A percentile compares a stretch with the other conserved stretches of the same genome.
Evolutionary conservation across 192 early-diverging fungal species (phyloP).

Genomic region (Coemansia sp.): DNA sequence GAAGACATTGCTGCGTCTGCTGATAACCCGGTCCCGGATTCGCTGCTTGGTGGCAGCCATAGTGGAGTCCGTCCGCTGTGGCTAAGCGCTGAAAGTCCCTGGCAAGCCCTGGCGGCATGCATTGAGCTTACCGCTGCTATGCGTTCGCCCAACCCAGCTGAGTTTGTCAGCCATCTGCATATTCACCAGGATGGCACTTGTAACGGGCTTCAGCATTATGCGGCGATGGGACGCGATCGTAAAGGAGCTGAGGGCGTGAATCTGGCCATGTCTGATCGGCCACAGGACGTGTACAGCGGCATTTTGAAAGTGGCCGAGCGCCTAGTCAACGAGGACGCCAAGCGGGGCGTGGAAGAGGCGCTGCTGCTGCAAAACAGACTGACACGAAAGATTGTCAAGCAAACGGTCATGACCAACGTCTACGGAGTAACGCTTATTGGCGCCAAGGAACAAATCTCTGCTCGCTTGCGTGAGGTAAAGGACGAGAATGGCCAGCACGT

Average conservation of each 20-base stretch:
- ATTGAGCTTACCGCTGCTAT: slow-evolving; percentile 76
- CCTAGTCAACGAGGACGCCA: slow-evolving; percentile 67
- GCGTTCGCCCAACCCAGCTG: slow-evolving; percentile 66
- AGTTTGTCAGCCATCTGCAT: slow-evolving; percentile 71
- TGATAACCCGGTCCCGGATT: slow-evolving; percentile 67
- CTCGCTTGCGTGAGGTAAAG: slow-evolving; percentile 75
- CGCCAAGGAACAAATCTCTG: slow-evolving; percentile 81
- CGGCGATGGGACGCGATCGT: slow-evolving; percentile 89
- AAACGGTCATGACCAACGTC: slow-evolving; percentile 99
- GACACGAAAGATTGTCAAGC: slow-evolving; percentile 94
- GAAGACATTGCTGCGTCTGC: slow-evolving; percentile 83
- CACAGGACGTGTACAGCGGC: slow-evolving; percentile 90
- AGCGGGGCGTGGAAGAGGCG: slow-evolving; percentile 61
- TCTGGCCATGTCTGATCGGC: slow-evolving; percentile 73
- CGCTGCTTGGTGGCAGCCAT: slow-evolving; percentile 16
- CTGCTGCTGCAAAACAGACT: slow-evolving; percentile 66
- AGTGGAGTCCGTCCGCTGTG: slow-evolving; percentile 77
- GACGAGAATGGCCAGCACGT: slow-evolving; percentile 68
- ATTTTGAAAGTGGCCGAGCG: slow-evolving; percentile 75
- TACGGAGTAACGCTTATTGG: slow-evolving; percentile 98
- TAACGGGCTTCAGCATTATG: slow-evolving; percentile 98
- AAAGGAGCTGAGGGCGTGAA: slow-evolving; percentile 89
- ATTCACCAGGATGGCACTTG: slow-evolving; percentile 98
- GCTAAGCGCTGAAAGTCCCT: slow-evolving; percentile 84
- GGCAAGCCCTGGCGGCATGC: slow-evolving; percentile 92